Evolutionary conservation across 2,329 filamentous ascomycete genomes (phyloP).

Genomic region (Ampelomyces quisqualis): DNA sequence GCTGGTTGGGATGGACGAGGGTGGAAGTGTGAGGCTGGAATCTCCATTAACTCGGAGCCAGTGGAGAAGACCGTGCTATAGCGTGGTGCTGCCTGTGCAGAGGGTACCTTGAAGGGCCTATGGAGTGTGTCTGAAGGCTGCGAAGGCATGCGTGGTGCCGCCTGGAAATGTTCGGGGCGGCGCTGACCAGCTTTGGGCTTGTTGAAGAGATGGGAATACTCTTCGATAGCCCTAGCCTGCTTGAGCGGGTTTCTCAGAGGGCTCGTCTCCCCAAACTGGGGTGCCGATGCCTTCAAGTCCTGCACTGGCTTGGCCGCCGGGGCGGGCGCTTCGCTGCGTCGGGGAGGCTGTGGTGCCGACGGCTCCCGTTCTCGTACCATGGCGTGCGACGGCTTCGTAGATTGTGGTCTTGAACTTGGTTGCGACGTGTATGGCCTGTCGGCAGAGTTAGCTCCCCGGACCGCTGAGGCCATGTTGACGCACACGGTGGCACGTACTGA

Average conservation of each 20-base stretch:
- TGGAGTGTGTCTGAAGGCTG: too few species aligned
- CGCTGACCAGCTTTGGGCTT: constrained; percentile 52
- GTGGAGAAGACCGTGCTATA: constrained; percentile 32
- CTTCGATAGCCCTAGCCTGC: constrained; percentile 29
- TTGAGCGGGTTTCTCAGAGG: constrained; percentile 55
- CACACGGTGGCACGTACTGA: too few species aligned
- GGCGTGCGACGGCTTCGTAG: constrained; percentile 17
- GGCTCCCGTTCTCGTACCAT: constrained; percentile 58
- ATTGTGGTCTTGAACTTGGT: constrained; percentile 4
- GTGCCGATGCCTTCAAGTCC: constrained; percentile 31
- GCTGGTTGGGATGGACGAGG: constrained; percentile 25
- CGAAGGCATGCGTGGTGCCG: constrained; percentile 20
- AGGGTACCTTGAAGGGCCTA: constrained; percentile 19
- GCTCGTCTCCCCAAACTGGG: constrained; percentile 61
- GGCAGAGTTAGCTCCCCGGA: too few species aligned
- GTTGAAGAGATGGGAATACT: constrained; percentile 51
- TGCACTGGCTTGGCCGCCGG: constrained; percentile 32
- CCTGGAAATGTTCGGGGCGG: constrained; percentile 54
- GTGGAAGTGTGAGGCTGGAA: constrained; percentile 38
- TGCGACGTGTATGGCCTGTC: constrained; percentile 10
- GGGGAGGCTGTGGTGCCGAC: constrained; percentile 40
- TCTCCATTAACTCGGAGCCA: constrained; percentile 39
- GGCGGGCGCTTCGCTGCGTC: constrained; percentile 18
- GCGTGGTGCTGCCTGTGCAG: constrained; percentile 22
- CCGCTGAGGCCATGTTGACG: too few species aligned